Evolutionary conservation across 495 filamentous ascomycete species (phyloP), one percentile per base, ranked within the genome.

Genomic region (Parathielavia appendiculata): DNA sequence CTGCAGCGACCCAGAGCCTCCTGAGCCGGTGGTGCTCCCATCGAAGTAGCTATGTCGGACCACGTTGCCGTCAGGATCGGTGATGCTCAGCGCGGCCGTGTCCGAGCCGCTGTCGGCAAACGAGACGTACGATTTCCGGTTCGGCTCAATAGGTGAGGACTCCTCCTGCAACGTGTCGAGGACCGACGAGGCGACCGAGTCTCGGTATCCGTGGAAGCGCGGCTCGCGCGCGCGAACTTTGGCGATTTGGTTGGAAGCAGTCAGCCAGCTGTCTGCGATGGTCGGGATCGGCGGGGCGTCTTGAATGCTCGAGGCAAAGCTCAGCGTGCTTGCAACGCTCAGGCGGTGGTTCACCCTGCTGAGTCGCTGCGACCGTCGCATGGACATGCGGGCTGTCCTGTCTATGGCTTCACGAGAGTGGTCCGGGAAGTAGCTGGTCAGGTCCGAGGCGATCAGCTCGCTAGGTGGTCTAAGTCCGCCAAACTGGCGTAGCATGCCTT

Each of bases 381-480:
- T 85, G 2, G 91, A 95, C 73, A 95, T 83, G 40, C 91, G 87
- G 61, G 96, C 90, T 0, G 93, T 97, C 65, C 90, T 83, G 66
- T 96, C 95, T 59, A 99, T 95, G 56, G 91, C 89, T 68, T 96
- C 90, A 51, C 87, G 83, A 39, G 90, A 86, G 66, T 96, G 91
- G 63, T 95, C 92, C 2, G 93, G 93, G 81, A 99, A 99, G 75
- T 97, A 99, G 8, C 92, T 92, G 13, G 88, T 88, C 41, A 97
- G 79, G 68, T 99, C 93, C 30, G 91, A 91, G 47, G 92, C 93
- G 66, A 99, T 97, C 75, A 99, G 80, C 75, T 97, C 95, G 70
- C 91, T 96, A 4, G 95, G 95, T 17, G 93, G 93, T 65, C 93
- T 78, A 56, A 91, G 83, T 51, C 95, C 93, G 66, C 95, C 90